phyloP scores from a whole-genome alignment of 768 basidiomycete species.

The Rhodotorula paludigena region DNA sequence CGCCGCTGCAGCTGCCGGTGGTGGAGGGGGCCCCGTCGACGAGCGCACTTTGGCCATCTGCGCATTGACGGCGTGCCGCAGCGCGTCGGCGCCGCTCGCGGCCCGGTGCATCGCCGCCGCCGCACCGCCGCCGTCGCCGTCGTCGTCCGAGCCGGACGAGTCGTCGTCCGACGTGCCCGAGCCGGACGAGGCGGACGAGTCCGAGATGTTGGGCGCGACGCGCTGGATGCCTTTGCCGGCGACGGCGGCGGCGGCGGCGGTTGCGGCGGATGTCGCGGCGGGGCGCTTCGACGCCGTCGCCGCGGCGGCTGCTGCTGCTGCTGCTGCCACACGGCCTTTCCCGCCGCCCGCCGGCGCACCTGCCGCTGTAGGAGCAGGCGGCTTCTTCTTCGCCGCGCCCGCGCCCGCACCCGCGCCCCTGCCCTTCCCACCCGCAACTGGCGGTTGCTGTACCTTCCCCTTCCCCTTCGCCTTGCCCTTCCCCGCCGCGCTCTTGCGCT shows the following conservation, averaged over 20 bases:
- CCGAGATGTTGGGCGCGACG: constrained; percentile 1
- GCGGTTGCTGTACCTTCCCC: too few species aligned
- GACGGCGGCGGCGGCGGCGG: not conserved
- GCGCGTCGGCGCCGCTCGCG: too few species aligned
- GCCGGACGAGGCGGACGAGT: not conserved
- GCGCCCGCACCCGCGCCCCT: not conserved
- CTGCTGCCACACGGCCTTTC: too few species aligned
- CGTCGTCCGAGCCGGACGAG: not conserved
- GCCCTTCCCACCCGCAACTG: too few species aligned
- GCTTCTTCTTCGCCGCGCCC: not conserved
- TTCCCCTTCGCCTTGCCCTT: too few species aligned
- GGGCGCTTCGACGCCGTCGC: not conserved
- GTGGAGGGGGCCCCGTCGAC: not conserved
- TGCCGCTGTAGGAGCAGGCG: not conserved
- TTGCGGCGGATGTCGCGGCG: not conserved
- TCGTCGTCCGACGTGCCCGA: not conserved
- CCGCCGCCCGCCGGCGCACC: too few species aligned
- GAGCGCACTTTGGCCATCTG: constrained; percentile 3
- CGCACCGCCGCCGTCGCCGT: not conserved
- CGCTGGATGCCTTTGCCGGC: not conserved
- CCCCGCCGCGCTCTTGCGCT: not conserved
- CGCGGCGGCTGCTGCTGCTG: too few species aligned
- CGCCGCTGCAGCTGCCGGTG: not conserved
- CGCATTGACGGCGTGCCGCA: not conserved
- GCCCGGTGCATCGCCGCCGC: not conserved